Evolutionary conservation across 2,329 filamentous ascomycete species (phyloP).

Genomic region (Erysiphe neolycopersici): DNA sequence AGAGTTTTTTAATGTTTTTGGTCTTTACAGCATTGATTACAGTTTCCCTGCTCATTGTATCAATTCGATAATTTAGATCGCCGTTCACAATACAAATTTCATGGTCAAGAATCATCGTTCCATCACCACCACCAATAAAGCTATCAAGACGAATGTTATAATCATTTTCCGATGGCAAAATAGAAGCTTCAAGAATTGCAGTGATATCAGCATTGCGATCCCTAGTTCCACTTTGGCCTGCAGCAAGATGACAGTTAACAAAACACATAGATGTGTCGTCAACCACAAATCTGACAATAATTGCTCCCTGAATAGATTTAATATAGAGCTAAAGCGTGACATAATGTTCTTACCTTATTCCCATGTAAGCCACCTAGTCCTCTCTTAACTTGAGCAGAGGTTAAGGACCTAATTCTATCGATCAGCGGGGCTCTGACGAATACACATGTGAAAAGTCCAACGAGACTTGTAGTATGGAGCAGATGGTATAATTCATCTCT

Average conservation of each 20-base stretch:
- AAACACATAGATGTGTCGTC: slow-evolving; percentile 92
- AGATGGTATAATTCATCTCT: slow-evolving; percentile 54
- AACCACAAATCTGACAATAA: slow-evolving; percentile 72
- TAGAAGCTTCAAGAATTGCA: slow-evolving; percentile 19
- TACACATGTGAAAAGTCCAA: slow-evolving; percentile 85
- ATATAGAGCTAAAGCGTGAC: slow-evolving; percentile 2
- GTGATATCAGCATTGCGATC: slow-evolving; percentile 1
- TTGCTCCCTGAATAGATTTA: slow-evolving; percentile 34
- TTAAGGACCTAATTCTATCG: slow-evolving; percentile 49
- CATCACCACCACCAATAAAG: slow-evolving; percentile 80
- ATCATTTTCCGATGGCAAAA: slow-evolving; percentile 49
- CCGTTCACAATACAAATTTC: slow-evolving; percentile 94
- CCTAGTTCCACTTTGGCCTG: slow-evolving; percentile 51
- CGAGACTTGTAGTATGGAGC: slow-evolving; percentile 67
- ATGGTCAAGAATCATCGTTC: slow-evolving; percentile 82
- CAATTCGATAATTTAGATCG: slow-evolving; percentile 93
- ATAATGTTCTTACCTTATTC: slow-evolving; percentile 37
- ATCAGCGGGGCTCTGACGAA: slow-evolving; percentile 69
- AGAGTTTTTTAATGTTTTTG: slow-evolving; percentile 57
- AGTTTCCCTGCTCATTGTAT: slow-evolving; percentile 82
- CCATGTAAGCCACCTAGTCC: slow-evolving; percentile 89
- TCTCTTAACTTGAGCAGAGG: slow-evolving; percentile 66
- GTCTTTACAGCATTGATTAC: slow-evolving; percentile 66
- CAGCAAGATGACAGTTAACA: slow-evolving; percentile 89
- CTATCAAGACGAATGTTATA: slow-evolving; percentile 42